Conservation (phyloP, 345 rosid species). For the Trapa incisa region DNA sequence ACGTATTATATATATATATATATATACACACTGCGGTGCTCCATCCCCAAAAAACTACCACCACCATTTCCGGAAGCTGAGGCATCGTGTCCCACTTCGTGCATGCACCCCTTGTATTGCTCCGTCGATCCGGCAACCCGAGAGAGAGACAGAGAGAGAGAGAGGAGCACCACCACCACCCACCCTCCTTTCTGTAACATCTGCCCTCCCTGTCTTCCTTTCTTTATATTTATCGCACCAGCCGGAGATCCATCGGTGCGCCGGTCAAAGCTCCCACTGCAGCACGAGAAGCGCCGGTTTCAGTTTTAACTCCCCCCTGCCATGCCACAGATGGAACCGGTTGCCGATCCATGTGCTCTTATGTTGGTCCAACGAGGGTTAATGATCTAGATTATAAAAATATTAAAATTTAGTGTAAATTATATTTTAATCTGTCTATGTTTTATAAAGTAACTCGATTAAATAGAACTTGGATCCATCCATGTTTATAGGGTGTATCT, state of each 20-base stretch:
- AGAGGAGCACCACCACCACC: background rate
- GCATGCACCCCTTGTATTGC: constrained; percentile 3
- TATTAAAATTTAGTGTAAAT: too few relatives aligned
- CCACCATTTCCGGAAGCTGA: constrained; percentile 14
- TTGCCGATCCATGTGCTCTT: background rate
- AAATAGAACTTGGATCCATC: too few relatives aligned
- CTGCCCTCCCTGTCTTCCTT: too few relatives aligned
- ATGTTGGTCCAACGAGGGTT: too few relatives aligned
- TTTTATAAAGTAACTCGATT: too few relatives aligned
- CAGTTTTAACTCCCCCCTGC: too few relatives aligned
- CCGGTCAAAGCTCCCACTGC: background rate
- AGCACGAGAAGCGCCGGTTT: background rate
- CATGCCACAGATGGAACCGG: background rate
- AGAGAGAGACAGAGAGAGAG: too few relatives aligned
- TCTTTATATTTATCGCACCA: background rate
- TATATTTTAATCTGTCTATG: too few relatives aligned
- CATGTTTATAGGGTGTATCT: background rate
- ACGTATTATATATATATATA: background rate
- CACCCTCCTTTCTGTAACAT: background rate
- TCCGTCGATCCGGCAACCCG: background rate
- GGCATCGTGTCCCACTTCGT: constrained; percentile 21
- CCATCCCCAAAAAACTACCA: background rate
- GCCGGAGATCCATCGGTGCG: background rate
- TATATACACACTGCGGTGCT: background rate
- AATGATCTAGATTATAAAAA: too few relatives aligned